These are phyloP conservation scores for Auricularia sp. DNA, from an alignment of 768 basidiomycete genomes.

Conservation along the genomic window DNA sequence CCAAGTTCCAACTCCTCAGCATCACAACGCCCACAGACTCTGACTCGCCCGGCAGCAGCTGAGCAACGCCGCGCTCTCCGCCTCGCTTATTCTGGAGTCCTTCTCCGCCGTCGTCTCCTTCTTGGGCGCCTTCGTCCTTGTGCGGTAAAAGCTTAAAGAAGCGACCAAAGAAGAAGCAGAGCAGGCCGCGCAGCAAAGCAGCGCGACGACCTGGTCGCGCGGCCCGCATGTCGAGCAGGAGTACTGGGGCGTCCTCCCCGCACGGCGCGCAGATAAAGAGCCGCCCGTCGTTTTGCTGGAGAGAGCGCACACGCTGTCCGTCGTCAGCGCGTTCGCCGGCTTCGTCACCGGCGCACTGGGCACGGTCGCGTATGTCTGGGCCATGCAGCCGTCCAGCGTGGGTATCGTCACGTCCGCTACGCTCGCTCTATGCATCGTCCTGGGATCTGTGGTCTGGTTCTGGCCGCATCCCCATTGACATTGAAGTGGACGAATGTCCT, in stretches of 20 bases:
- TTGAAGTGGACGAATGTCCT: too few relatives aligned
- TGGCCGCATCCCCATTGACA: neutral
- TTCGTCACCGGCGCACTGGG: slow-evolving; percentile 43
- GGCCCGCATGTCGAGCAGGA: slow-evolving; percentile 46
- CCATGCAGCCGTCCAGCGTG: slow-evolving; percentile 34
- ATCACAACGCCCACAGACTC: slow-evolving; percentile 28
- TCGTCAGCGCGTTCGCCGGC: slow-evolving; percentile 35
- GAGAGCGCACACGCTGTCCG: slow-evolving; percentile 40
- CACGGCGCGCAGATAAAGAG: slow-evolving; percentile 9
- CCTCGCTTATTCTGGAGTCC: slow-evolving; percentile 45
- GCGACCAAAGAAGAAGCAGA: slow-evolving; percentile 32
- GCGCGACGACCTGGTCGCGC: slow-evolving; percentile 5
- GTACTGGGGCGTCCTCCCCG: slow-evolving; percentile 32
- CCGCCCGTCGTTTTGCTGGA: slow-evolving; percentile 31
- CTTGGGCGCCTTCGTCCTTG: slow-evolving; percentile 45
- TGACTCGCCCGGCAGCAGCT: slow-evolving; percentile 7
- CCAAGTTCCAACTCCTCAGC: slow-evolving; percentile 38
- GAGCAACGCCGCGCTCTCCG: slow-evolving; percentile 39
- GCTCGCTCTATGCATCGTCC: slow-evolving; percentile 27
- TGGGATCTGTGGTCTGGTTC: neutral
- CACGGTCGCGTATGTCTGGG: slow-evolving; percentile 44
- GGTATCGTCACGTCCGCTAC: slow-evolving; percentile 34
- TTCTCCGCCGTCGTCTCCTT: slow-evolving; percentile 39
- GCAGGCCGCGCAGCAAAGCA: neutral
- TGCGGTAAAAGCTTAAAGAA: slow-evolving; percentile 44